Evolutionary conservation across 768 basidiomycete genomes (phyloP).

Genomic region (Trametes coccinea): DNA sequence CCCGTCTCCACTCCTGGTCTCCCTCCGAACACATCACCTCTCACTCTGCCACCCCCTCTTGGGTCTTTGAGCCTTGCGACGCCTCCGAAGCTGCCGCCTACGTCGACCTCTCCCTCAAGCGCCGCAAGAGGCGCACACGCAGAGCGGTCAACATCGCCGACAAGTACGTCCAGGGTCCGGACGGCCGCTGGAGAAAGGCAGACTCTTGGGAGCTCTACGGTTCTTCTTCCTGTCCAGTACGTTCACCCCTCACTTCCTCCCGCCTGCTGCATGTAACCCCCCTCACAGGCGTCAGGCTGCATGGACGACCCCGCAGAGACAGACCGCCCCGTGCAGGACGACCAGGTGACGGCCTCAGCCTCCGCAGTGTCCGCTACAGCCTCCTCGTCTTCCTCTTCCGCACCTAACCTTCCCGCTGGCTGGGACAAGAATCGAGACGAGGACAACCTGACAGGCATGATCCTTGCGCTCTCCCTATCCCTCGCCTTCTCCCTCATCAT

Average conservation of each 20-base stretch:
- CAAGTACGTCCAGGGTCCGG: conserved; percentile 50
- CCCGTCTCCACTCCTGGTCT: conserved; percentile 29
- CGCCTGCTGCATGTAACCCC: conserved; percentile 1
- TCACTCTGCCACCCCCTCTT: conserved; percentile 18
- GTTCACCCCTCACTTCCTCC: conserved; percentile 26
- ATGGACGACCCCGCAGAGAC: conserved; percentile 25
- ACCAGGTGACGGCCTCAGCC: conserved; percentile 8
- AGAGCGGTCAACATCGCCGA: conserved; percentile 44
- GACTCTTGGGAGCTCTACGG: conserved; percentile 64
- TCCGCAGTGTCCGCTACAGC: conserved; percentile 30
- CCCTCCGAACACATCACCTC: background rate
- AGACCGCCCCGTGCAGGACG: conserved; percentile 58
- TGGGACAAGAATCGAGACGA: conserved; percentile 24
- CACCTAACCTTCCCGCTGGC: conserved; percentile 23
- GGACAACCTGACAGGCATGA: conserved; percentile 29
- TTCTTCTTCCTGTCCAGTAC: conserved; percentile 62
- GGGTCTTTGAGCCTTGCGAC: conserved; percentile 11
- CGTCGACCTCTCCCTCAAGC: conserved; percentile 6
- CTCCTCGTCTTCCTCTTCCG: conserved; percentile 35
- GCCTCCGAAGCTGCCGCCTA: conserved; percentile 3
- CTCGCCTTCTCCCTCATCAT: conserved; percentile 62
- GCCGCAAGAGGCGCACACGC: conserved; percentile 16
- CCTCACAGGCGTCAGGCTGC: conserved; percentile 22
- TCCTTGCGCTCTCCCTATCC: conserved; percentile 57
- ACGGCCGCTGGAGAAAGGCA: conserved; percentile 60